Evolutionary conservation across 805 yeast species (phyloP), one percentile per base, ranked within the genome.

Genomic region (Cyberlindnera maritima): DNA sequence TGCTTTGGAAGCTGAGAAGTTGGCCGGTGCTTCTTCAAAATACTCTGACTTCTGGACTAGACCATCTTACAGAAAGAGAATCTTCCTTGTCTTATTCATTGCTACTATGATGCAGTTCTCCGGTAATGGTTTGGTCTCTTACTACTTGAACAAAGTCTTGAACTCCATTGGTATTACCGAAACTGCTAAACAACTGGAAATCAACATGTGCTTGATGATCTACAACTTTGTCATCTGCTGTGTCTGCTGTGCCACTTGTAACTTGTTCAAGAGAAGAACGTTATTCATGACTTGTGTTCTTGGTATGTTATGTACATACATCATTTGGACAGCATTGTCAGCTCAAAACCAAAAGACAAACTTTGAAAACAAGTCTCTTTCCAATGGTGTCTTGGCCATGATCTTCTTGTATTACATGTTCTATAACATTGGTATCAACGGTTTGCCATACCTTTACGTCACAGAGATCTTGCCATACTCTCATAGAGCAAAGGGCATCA

Each of bases 141-240:
- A 34, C 23, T 34, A 34, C 23, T 14, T 34, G n/a, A 34, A 34
- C 36, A 34, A 34, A n/a, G 36, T 34, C 6, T 19, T 34, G 21
- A 34, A 34, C 36, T 34, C 36, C n/a, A 34, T 34, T 19, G 36
- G 36, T 34, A 34, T 34, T 3, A 75, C 76, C 39, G 64, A 60
- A 13, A 59, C 66, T n/a, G 60, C 60, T 36, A 56, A 65, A 43
- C 77, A 77, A 59, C 67, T 76, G 43, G 54, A 69, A 41, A 68
- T 77, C 55, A 77, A 77, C 57, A 77, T 75, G 42, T 68, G 73
- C 46, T 66, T 76, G 47, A 71, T 67, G 71, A 58, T 72, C 44
- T 75, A 67, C 59, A 74, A 75, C 62, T 67, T 69, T 41, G 58
- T 58, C 26, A 50, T 60, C 4, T 34, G 19, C 8, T 6, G 7